Base-by-base conservation (phyloP, 805 yeast genomes). In the Lachancea kluyveri region DNA sequence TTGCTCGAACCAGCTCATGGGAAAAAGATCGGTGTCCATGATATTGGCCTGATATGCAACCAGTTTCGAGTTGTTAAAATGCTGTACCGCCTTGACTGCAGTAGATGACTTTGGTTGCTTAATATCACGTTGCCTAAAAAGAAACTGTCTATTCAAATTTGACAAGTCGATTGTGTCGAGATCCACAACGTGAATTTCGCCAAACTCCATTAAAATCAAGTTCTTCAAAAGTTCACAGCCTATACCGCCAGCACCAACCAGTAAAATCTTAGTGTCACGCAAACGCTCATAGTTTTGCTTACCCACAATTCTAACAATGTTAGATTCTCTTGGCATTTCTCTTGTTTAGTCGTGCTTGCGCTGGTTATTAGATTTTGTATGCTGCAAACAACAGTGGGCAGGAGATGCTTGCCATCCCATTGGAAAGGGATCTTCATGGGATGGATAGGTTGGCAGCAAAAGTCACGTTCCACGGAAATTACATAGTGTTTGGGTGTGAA, bases 171-270 rank as follows among this genome's bases (percentile, higher is more conserved):
- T 85, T 0, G 97, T 92, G 53, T 92, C 99, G 35, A 92, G 67
- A 60, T 92, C 99, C n/a, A 88, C 88, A 18, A 88, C 70, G 52
- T 86, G 94, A 35, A 88, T 79, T 48, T 84, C 94, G 3, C 92
- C 92, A 43, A 79, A 80, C 6, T 92, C 88, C 55, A 83, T 67
- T 41, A 86, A 59, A 4, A 84, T 74, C 30, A 88, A 62, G 50
- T 88, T 81, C 52, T 88, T 88, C 36, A 88, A 63, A 26, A 88
- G 62, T 55, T 88, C 97, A 54, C 95, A 88, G 2, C 97, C 97
- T 42, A 88, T 87, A 5, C 97, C 97, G 18, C 97, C 97, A 1
- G 96, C 95, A 4, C 97, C 97, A 2, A 88, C 94, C 59, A 88
- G 63, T 17, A 88, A 61, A 9, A 87, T 84, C 40, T 74, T 79